Percentiles rank a stretch among this genome's conserved stretches.
phyloP scores from a whole-genome alignment of 2,329 filamentous ascomycete genomes.

The Dactylellina drechsleri region DNA sequence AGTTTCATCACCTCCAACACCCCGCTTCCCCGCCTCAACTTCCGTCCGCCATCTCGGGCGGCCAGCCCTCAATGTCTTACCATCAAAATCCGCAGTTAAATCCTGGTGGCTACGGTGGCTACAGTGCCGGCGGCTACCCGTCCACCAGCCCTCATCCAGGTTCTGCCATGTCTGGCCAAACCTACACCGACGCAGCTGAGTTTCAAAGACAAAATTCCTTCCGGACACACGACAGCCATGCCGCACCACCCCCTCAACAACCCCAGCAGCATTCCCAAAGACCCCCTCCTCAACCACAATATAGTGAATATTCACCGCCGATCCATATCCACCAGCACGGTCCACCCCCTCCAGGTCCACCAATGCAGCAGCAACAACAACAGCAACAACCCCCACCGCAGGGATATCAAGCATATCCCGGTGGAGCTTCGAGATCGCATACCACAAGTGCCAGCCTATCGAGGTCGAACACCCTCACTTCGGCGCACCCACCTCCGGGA shows the following conservation, averaged over 20 bases:
- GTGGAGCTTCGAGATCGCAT: slow-evolving; percentile 46
- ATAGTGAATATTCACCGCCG: slow-evolving; percentile 46
- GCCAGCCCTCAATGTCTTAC: slow-evolving; percentile 50
- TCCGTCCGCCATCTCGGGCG: slow-evolving; percentile 33
- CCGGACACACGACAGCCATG: slow-evolving; percentile 38
- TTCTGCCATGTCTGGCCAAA: slow-evolving; percentile 38
- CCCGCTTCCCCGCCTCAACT: slow-evolving; percentile 54
- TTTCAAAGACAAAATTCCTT: slow-evolving; percentile 53
- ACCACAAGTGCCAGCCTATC: slow-evolving; percentile 36
- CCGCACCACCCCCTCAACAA: slow-evolving; percentile 29
- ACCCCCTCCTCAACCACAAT: slow-evolving; percentile 44
- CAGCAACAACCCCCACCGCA: not conserved
- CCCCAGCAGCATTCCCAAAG: slow-evolving; percentile 40
- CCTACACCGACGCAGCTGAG: slow-evolving; percentile 27
- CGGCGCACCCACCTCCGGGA: slow-evolving; percentile 41
- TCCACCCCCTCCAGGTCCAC: slow-evolving; percentile 29
- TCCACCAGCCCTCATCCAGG: slow-evolving; percentile 44
- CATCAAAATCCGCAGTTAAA: slow-evolving; percentile 51
- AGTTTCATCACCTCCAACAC: slow-evolving; percentile 38
- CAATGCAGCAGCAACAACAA: slow-evolving; percentile 18
- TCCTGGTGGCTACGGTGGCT: slow-evolving; percentile 32
- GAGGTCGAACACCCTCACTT: slow-evolving; percentile 45
- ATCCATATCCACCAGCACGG: slow-evolving; percentile 50
- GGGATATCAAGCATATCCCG: slow-evolving; percentile 52
- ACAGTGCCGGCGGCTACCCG: slow-evolving; percentile 30